Conservation (phyloP, 345 rosid species). For the Sisymbrium irio region DNA sequence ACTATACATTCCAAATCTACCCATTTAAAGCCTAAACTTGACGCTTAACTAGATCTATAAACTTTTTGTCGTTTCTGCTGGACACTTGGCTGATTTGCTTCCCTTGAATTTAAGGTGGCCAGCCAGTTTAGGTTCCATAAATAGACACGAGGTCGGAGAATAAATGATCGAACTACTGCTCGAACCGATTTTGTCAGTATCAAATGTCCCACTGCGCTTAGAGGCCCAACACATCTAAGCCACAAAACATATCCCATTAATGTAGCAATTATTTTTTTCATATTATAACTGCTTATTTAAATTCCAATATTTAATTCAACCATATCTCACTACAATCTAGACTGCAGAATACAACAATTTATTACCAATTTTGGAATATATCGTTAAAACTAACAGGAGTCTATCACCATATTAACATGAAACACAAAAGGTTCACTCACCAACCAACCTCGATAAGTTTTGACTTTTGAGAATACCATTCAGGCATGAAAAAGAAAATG, state of each 20-base stretch:
- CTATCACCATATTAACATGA: too few relatives aligned
- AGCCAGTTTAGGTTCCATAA: background rate
- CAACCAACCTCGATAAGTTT: background rate
- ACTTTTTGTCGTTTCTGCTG: background rate
- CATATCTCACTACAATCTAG: background rate
- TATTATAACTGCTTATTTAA: background rate
- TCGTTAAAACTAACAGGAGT: too few relatives aligned
- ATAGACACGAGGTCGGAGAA: background rate
- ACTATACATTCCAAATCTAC: too few relatives aligned
- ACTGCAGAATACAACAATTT: background rate
- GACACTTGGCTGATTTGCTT: slow-evolving; percentile 2
- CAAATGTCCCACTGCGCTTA: background rate
- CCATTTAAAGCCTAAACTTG: too few relatives aligned
- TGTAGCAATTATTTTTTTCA: background rate
- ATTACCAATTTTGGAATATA: too few relatives aligned
- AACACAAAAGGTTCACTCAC: too few relatives aligned
- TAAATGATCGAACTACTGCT: background rate
- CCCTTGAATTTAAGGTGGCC: background rate
- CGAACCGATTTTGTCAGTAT: background rate
- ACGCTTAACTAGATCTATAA: background rate
- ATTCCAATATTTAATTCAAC: background rate
- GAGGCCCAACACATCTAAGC: background rate
- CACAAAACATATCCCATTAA: background rate
- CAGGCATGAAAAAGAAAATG: background rate
- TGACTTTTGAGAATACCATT: background rate